Base-by-base conservation (phyloP, 345 rosid species). In the Eucalyptus sp. region DNA sequence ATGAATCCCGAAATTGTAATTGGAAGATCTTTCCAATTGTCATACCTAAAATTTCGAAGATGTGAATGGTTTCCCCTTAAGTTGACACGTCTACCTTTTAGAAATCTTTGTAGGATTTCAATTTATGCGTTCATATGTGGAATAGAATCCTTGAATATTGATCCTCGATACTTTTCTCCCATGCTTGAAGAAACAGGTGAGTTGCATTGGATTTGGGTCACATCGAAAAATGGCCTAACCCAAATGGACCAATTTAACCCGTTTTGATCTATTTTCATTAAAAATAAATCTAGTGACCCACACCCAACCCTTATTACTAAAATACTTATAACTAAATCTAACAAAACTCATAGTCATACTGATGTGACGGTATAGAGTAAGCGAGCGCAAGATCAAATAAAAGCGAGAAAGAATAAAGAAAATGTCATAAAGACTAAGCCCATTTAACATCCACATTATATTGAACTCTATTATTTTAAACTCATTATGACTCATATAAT, bases 81-180 rank as follows among this genome's bases (percentile, higher is more conserved):
- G 43, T 68, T 0, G 44, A 68, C 46, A 17, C 0, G 5, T 37
- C 46, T 37, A 0, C 13, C 13, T 37, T 41, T 37, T 20, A 20
- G 2, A 33, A 18, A 76, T 10, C 15, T 37, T 10, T 76, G 1
- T 20, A 3, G 7, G 7, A 76, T 76, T 37, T 5, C 8, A 2
- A 71, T 71, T 2, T 4, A 20, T 1, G 5, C 2, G 1, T 71
- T 37, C 81, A 71, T 18, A 71, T 0, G 81, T 10, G 1, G 81
- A 71, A 1, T 9, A 18, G 24, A 33, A 71, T 0, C 81, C 81
- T 17, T 33, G 25, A 71, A 3, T 71, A 33, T 68, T 68, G 7
- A 68, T 0, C 0, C 13, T 0, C 0, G 25, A 17, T 2, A 71
- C 46, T 5, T 71, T 7, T 37, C 0, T 37, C 83, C 0, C 46